Evolutionary conservation across 208 protist species (phyloP).

Genomic region (Cochliopodium minus): DNA sequence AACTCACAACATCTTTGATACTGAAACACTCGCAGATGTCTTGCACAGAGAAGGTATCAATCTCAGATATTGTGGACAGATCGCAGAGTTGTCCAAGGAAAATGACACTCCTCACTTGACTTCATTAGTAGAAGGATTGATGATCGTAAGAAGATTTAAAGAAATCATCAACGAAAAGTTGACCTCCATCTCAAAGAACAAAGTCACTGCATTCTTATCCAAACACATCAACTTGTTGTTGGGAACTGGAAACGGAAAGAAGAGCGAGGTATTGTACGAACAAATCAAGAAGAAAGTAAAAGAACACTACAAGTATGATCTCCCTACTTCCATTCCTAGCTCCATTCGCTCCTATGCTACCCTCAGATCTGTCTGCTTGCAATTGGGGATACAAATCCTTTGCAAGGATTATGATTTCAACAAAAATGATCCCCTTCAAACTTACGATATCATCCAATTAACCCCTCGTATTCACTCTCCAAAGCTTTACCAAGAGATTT

Average conservation of each 20-base stretch:
- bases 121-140: constrained; percentile 22
- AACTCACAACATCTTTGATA: constrained; percentile 19
- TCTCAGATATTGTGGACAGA: constrained; percentile 26
- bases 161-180: constrained; percentile 17
- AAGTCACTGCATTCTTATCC: constrained; percentile 6
- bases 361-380: constrained; percentile 18
- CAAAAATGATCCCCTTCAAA: constrained; percentile 10
- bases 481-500: no score
- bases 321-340: neutral
- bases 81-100: constrained; percentile 3
- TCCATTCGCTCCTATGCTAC: neutral
- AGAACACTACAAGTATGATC: neutral
- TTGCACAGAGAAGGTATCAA: constrained; percentile 32
- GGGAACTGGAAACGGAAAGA: constrained; percentile 10
- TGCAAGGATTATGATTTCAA: constrained; percentile 22
- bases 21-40: constrained; percentile 16
- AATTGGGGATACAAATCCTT: constrained; percentile 22
- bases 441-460: constrained; percentile 27
- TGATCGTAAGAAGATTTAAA: constrained; percentile 22
- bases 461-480: no score
- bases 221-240: constrained; percentile 30
- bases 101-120: constrained; percentile 13
- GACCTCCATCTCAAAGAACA: neutral
- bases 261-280: neutral
- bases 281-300: neutral